Base-by-base conservation (phyloP, 108 stramenopile species). In the Stephanodiscus minutulus region DNA sequence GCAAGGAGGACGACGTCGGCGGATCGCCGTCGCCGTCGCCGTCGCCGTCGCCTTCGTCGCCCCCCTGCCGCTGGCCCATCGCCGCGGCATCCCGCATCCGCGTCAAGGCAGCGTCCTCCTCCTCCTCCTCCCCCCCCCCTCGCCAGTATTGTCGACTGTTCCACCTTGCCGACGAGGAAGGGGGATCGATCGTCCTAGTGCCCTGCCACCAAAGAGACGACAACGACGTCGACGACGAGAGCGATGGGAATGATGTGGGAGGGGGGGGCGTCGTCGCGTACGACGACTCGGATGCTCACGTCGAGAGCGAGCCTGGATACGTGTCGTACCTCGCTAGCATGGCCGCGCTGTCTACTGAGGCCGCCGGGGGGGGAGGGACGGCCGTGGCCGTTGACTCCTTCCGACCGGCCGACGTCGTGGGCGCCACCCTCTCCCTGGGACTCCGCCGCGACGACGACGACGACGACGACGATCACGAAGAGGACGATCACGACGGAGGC, bases 321-420 rank as follows among this genome's bases (percentile, higher is more conserved):
- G 8, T 3, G 20, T 49, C 17, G 17, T 17, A 49, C 20, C 20
- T 7, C 3, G 52, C 17, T 1, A 53, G 1, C 20, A 53, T 35
- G 35, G 6, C 35, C 35, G 6, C 5, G 35, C 6, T 35, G 35
- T 6, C 8, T 53, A 18, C 21, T 2, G 18, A 18, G 17, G 56
- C 27, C 10, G 8, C 27, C 17, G 27, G 17, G 27, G 27, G 15
- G 7, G 17, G 6, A 17, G 17, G 56, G 29, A 10, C 31, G 15
- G 31, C 22, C 53, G 7, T 15, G 1, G 41, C 52, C 31, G 53
- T 49, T 21, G 77, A 77, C 37, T 70, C 48, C 0, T 77, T 77
- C 48, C 65, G 71, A 20, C 70, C 65, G 29, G 18, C 60, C 46
- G 56, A 79, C 61, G 64, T 79, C 17, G 72, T 79, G 27, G 77